A percentile compares a stretch with the other conserved stretches of the same genome.
Evolutionary conservation across 805 yeast species (phyloP).

Genomic region (Candida xiaguanensis): DNA sequence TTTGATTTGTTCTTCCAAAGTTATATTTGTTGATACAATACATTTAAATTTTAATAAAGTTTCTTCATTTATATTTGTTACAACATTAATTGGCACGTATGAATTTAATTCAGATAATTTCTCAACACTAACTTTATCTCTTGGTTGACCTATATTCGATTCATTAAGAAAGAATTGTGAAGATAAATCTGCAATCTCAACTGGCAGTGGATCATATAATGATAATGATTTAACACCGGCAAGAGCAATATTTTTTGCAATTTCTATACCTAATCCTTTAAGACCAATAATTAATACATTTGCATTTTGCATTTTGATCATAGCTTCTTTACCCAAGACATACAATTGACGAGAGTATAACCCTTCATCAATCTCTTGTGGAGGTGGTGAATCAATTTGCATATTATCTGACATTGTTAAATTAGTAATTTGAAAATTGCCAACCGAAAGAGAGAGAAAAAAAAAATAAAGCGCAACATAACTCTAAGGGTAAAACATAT

Average conservation of each 20-base stretch:
- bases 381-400: conserved; percentile 42
- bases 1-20: conserved; percentile 69
- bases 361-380: conserved; percentile 75
- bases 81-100: conserved; percentile 81
- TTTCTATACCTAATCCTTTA: conserved; percentile 91
- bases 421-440: neutral
- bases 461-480: neutral
- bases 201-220: conserved; percentile 75
- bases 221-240: conserved; percentile 96
- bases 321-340: conserved; percentile 96
- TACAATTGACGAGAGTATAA: conserved; percentile 95
- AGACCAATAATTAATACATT: conserved; percentile 89
- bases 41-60: conserved; percentile 65
- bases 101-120: conserved; percentile 79
- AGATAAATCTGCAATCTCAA: conserved; percentile 69
- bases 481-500: no score
- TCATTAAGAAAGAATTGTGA: conserved; percentile 81
- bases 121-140: conserved; percentile 69
- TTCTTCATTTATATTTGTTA: conserved; percentile 52
- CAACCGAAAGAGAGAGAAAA: neutral
- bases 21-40: conserved; percentile 73
- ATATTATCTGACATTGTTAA: conserved; percentile 19
- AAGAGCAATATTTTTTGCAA: conserved; percentile 92
- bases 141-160: conserved; percentile 68
- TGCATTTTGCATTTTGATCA: conserved; percentile 93